Conservation (phyloP, 1,284 basidiomycete species). For the Ustilago xerochloae region DNA sequence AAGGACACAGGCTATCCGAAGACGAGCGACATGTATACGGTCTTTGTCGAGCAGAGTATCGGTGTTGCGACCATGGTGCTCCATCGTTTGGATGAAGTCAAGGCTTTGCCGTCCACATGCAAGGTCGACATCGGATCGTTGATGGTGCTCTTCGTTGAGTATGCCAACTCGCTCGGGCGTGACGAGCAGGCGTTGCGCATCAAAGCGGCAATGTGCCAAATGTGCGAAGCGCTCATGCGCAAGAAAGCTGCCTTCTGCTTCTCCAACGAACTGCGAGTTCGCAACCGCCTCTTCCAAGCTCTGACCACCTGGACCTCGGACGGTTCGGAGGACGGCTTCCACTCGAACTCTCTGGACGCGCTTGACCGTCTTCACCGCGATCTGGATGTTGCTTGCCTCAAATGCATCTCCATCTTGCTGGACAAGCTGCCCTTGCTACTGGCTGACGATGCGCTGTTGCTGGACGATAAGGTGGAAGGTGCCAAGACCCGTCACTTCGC, state of each 20-base stretch:
- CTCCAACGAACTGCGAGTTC: conserved; percentile 59
- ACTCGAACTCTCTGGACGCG: conserved; percentile 29
- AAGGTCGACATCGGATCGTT: conserved; percentile 62
- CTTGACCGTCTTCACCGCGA: conserved; percentile 60
- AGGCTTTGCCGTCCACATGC: conserved; percentile 27
- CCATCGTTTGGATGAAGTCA: conserved; percentile 44
- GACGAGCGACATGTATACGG: conserved; percentile 59
- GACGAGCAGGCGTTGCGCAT: conserved; percentile 61
- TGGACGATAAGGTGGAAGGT: conserved; percentile 65
- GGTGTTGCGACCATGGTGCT: conserved; percentile 59
- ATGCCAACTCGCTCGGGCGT: conserved; percentile 59
- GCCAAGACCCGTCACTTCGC: conserved; percentile 63
- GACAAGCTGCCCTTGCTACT: conserved; percentile 61
- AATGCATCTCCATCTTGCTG: conserved; percentile 60
- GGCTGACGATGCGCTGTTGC: conserved; percentile 60
- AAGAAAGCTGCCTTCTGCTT: conserved; percentile 60
- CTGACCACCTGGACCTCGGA: conserved; percentile 64
- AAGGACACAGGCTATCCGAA: conserved; percentile 58
- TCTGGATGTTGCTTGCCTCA: conserved; percentile 60
- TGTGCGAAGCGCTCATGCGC: conserved; percentile 61
- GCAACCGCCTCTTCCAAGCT: conserved; percentile 63
- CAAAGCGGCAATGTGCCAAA: conserved; percentile 62
- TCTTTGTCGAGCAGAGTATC: conserved; percentile 66
- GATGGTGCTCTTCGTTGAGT: conserved; percentile 64
- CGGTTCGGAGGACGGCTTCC: conserved; percentile 41